phyloP scores from a whole-genome alignment of 331 rosid genomes.

The Dryas integrifolia region DNA sequence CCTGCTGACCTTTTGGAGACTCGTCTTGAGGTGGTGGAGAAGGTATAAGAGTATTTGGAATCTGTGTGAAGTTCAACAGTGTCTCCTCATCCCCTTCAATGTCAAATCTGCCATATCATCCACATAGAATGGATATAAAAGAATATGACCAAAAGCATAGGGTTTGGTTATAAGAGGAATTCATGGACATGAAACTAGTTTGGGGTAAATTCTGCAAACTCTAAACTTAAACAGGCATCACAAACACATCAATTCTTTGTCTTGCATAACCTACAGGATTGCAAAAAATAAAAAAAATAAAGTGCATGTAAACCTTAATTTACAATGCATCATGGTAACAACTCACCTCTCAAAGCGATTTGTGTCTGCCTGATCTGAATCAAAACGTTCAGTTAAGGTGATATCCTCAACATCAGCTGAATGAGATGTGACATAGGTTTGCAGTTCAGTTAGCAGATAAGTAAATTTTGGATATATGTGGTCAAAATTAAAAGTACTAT shows the following conservation, averaged over 20 bases:
- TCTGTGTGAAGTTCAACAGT: conserved; percentile 40
- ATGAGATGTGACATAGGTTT: conserved; percentile 4
- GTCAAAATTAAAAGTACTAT: background rate
- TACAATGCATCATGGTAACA: background rate
- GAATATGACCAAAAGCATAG: background rate
- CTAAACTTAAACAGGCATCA: background rate
- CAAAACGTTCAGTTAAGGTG: conserved; percentile 55
- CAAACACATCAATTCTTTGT: conserved; percentile 12
- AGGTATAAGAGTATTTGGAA: conserved; percentile 34
- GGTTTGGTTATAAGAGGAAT: background rate
- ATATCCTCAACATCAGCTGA: conserved; percentile 70
- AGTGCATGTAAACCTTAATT: background rate
- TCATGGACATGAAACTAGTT: background rate
- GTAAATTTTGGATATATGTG: background rate
- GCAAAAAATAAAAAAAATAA: conserved; percentile 4
- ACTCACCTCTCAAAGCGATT: conserved; percentile 66
- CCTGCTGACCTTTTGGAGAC: conserved; percentile 40
- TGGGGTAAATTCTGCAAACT: background rate
- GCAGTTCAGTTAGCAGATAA: conserved; percentile 17
- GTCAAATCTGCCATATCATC: conserved; percentile 61
- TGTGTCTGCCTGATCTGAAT: conserved; percentile 42
- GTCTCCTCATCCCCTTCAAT: conserved; percentile 64
- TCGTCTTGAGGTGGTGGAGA: conserved; percentile 57
- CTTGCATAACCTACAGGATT: background rate
- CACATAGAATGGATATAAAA: conserved; percentile 2